Percentiles rank a stretch among this genome's conserved stretches.
Conservation (phyloP, 345 rosid genomes). For the Eucalyptus marginata region DNA sequence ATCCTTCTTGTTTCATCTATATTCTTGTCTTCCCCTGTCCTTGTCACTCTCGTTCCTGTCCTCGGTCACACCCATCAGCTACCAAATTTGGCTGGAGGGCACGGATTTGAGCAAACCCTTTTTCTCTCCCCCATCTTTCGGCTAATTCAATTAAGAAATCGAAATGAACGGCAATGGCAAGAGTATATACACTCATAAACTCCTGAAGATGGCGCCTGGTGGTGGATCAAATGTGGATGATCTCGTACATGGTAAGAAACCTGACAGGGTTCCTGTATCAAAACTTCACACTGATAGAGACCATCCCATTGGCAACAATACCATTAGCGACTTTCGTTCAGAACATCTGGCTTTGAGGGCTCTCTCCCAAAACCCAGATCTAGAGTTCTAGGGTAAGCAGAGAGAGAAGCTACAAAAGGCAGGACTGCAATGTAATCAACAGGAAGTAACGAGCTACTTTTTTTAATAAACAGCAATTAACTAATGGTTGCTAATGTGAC, state of each 20-base stretch:
- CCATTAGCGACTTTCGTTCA: background rate
- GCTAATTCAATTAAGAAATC: background rate
- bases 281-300: background rate
- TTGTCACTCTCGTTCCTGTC: background rate
- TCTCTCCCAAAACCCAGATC: background rate
- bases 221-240: background rate
- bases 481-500: background rate
- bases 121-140: background rate
- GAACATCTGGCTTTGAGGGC: background rate
- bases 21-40: background rate
- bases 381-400: background rate
- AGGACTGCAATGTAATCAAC: background rate
- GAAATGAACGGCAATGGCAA: background rate
- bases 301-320: background rate
- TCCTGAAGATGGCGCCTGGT: background rate
- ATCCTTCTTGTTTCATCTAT: background rate
- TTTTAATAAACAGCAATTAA: background rate
- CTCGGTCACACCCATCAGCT: background rate
- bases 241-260: background rate
- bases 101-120: background rate
- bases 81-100: background rate
- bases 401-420: background rate
- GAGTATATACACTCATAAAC: background rate
- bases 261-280: background rate
- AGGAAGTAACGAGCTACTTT: background rate